phyloP scores from a whole-genome alignment of 202 grass and related monocot genomes.

The Schoenoplectus tabernaemontani region DNA sequence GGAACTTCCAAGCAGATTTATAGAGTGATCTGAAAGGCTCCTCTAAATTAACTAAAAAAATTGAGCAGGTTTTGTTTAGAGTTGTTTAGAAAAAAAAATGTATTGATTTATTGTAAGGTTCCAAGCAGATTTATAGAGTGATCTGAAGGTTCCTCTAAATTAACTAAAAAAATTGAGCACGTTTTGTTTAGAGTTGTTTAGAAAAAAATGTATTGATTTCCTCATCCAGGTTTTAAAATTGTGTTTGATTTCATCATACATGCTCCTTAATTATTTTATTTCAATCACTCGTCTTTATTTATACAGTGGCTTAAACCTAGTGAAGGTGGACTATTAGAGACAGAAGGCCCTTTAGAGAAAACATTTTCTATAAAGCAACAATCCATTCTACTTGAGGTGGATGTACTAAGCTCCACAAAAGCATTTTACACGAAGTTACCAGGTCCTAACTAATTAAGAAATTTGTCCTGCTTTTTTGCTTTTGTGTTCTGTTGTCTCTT shows the following conservation, averaged over 20 bases:
- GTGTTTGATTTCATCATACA: neutral
- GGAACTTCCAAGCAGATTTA: neutral
- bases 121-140: too few species aligned
- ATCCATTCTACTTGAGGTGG: conserved; percentile 34
- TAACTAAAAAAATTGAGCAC: too few species aligned
- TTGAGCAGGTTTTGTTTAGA: neutral
- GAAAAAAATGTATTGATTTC: neutral
- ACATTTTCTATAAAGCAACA: conserved; percentile 46
- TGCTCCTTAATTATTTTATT: neutral
- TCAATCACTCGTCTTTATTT: conserved; percentile 3
- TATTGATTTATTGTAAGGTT: neutral
- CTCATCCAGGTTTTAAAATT: neutral
- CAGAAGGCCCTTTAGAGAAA: conserved; percentile 56
- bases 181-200: neutral
- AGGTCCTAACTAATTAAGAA: conserved; percentile 33
- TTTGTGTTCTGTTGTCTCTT: conserved; percentile 12
- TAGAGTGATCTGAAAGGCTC: too few species aligned
- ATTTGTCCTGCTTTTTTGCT: conserved; percentile 7
- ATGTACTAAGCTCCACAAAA: conserved; percentile 55
- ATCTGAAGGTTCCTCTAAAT: too few species aligned
- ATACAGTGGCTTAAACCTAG: conserved; percentile 71
- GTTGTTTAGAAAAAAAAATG: neutral
- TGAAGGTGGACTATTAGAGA: conserved; percentile 62
- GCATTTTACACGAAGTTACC: conserved; percentile 95
- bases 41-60: too few species aligned